Conservation (phyloP, 768 basidiomycete genomes). For the Thelephora ganbajun region DNA sequence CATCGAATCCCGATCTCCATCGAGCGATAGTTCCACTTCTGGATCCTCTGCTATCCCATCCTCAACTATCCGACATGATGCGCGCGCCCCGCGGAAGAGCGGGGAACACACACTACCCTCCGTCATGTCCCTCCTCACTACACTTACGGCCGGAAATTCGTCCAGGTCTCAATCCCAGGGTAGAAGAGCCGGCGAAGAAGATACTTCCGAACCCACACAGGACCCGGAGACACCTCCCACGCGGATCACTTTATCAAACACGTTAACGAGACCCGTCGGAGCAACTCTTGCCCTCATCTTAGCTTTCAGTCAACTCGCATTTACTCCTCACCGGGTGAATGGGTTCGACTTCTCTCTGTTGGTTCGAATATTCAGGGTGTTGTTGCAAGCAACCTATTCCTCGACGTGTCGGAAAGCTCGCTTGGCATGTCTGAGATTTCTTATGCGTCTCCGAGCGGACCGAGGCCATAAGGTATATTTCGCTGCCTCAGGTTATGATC, state of each 20-base stretch:
- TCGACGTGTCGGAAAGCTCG: constrained; percentile 46
- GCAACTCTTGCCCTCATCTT: constrained; percentile 51
- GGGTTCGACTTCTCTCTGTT: constrained; percentile 37
- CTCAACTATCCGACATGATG: no score
- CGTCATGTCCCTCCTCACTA: constrained; percentile 51
- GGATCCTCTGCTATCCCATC: no score
- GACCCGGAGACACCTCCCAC: constrained; percentile 20
- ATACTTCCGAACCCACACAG: constrained; percentile 18
- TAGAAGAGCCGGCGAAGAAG: background rate
- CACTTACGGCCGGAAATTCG: constrained; percentile 34
- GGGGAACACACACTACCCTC: constrained; percentile 38
- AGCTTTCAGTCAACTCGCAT: constrained; percentile 56
- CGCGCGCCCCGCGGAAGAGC: constrained; percentile 9
- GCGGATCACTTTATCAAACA: constrained; percentile 13
- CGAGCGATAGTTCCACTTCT: no score
- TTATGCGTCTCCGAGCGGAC: constrained; percentile 81
- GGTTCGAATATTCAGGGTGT: constrained; percentile 33
- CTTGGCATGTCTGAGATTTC: constrained; percentile 67
- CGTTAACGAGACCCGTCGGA: constrained; percentile 33
- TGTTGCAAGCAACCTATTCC: constrained; percentile 32
- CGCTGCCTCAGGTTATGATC: constrained; percentile 35
- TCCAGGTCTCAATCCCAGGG: constrained; percentile 46
- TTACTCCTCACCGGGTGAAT: constrained; percentile 44
- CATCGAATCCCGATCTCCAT: no score
- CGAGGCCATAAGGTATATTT: constrained; percentile 80